phyloP scores from a whole-genome alignment of 192 early-diverging fungal species.

The Umbelopsis sp. region DNA sequence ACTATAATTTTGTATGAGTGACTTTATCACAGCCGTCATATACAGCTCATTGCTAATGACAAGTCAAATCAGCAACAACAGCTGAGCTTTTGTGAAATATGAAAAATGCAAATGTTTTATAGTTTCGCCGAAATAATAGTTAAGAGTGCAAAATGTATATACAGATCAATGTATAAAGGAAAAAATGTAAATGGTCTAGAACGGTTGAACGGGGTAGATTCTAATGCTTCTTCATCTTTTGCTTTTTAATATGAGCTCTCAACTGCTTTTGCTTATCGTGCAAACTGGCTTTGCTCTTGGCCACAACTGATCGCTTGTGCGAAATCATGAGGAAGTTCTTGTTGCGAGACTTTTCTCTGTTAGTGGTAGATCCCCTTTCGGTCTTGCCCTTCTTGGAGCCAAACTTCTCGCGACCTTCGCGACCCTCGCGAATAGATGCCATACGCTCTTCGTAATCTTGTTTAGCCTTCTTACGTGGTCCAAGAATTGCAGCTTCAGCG shows the following conservation, averaged over 20 bases:
- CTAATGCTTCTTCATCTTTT: slow-evolving; percentile 62
- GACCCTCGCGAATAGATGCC: slow-evolving; percentile 83
- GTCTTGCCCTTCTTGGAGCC: slow-evolving; percentile 88
- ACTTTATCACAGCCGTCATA: too few species aligned
- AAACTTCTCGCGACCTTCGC: slow-evolving; percentile 92
- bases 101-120: too few species aligned
- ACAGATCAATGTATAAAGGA: slow-evolving; percentile 21
- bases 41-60: too few species aligned
- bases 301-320: slow-evolving; percentile 82
- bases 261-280: slow-evolving; percentile 71
- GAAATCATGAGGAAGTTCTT: slow-evolving; percentile 96
- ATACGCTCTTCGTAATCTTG: slow-evolving; percentile 91
- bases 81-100: too few species aligned
- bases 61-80: too few species aligned
- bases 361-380: slow-evolving; percentile 77
- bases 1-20: too few species aligned
- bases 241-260: slow-evolving; percentile 64
- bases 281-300: slow-evolving; percentile 75
- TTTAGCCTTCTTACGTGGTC: slow-evolving; percentile 80
- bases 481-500: slow-evolving; percentile 50
- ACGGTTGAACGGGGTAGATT: background rate
- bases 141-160: slow-evolving; percentile 15
- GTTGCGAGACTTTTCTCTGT: slow-evolving; percentile 90
- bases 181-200: slow-evolving; percentile 6
- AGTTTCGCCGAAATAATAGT: background rate